Evolutionary conservation across 148 eudicot species (phyloP).

Genomic region (Linanthus parryae): DNA sequence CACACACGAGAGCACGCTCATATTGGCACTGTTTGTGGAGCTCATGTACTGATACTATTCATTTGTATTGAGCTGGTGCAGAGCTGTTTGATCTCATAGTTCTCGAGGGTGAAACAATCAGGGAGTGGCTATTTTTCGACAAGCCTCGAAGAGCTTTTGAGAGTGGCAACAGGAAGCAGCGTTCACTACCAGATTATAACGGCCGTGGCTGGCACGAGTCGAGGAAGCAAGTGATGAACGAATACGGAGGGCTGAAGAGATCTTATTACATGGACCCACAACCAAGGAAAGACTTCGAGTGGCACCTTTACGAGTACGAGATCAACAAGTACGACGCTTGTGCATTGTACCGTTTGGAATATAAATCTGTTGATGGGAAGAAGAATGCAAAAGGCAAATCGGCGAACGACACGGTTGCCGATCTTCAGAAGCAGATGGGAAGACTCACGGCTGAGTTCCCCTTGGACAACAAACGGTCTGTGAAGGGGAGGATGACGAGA

Average conservation of each 20-base stretch:
- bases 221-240: slow-evolving; percentile 90
- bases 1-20: too few species aligned
- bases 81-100: slow-evolving; percentile 86
- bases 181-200: slow-evolving; percentile 91
- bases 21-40: too few species aligned
- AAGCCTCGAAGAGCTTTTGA: slow-evolving; percentile 98
- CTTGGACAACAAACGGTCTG: slow-evolving; percentile 47
- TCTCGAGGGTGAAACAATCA: slow-evolving; percentile 78
- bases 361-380: slow-evolving; percentile 76
- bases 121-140: slow-evolving; percentile 98
- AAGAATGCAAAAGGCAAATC: slow-evolving; percentile 69
- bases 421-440: slow-evolving; percentile 92
- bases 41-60: too few species aligned
- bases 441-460: slow-evolving; percentile 90
- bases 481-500: slow-evolving; percentile 52
- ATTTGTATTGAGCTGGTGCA: too few species aligned
- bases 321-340: slow-evolving; percentile 70
- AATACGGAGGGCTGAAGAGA: slow-evolving; percentile 78
- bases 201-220: slow-evolving; percentile 99
- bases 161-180: slow-evolving; percentile 92
- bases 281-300: slow-evolving; percentile 75
- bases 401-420: slow-evolving; percentile 68
- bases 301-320: slow-evolving; percentile 96
- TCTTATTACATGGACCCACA: slow-evolving; percentile 99
- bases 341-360: slow-evolving; percentile 85